phyloP scores from a whole-genome alignment of 2,329 filamentous ascomycete genomes.

The Bipolaris sorokiniana region DNA sequence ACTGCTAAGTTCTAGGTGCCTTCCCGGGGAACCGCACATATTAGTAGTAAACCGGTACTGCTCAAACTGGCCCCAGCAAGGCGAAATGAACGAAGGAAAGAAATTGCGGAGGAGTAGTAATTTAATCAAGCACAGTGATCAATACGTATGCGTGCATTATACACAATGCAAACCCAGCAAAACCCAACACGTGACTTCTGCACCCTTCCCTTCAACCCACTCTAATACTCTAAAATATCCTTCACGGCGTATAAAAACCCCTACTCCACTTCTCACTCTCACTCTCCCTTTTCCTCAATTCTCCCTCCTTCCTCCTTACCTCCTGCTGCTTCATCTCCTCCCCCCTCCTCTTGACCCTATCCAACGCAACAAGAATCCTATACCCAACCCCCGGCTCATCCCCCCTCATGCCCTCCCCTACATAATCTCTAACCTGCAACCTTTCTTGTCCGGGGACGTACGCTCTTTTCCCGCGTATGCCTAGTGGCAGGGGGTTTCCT shows the following conservation, averaged over 20 bases:
- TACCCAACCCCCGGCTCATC: background rate
- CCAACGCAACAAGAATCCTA: background rate
- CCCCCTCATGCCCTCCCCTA: background rate
- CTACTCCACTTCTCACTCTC: background rate
- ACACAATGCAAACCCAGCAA: too few relatives aligned
- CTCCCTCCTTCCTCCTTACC: background rate
- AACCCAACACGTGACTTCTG: too few relatives aligned
- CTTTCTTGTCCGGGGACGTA: background rate
- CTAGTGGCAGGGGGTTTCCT: background rate
- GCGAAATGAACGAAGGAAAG: background rate
- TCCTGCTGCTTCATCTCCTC: background rate
- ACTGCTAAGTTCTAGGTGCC: background rate
- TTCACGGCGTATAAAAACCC: background rate
- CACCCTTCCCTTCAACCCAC: too few relatives aligned
- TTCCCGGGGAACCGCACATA: too few relatives aligned
- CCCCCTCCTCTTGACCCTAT: background rate
- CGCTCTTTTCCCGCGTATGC: background rate
- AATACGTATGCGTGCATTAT: too few relatives aligned
- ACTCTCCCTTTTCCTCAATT: background rate
- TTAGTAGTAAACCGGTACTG: too few relatives aligned
- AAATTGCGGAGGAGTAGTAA: background rate
- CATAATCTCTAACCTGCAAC: background rate
- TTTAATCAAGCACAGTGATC: too few relatives aligned
- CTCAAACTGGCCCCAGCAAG: background rate
- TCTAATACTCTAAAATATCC: too few relatives aligned